Percentiles rank a stretch among this genome's conserved stretches.
Conservation (phyloP, 2,329 filamentous ascomycete species). For the Alternaria tenuissima region DNA sequence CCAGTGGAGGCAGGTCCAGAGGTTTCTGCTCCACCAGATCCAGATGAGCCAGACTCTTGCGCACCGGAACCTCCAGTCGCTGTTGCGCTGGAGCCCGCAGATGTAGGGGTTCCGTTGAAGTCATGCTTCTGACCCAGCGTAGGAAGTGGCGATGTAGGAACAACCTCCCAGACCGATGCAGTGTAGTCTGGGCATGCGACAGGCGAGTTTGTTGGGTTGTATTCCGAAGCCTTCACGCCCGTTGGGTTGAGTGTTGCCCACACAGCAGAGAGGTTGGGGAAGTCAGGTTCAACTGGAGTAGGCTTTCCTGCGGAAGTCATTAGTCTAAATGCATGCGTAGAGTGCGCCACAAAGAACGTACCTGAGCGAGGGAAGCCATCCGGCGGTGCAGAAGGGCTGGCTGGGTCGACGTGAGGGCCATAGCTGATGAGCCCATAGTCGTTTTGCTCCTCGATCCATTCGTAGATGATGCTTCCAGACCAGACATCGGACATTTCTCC, state of each 20-base stretch:
- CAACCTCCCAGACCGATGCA: slow-evolving; percentile 73
- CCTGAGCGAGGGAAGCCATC: slow-evolving; percentile 74
- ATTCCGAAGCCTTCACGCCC: slow-evolving; percentile 71
- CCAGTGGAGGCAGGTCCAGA: slow-evolving; percentile 21
- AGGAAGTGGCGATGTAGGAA: slow-evolving; percentile 74
- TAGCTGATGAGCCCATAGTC: slow-evolving; percentile 84
- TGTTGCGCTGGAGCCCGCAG: slow-evolving; percentile 3
- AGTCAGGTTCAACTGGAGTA: slow-evolving; percentile 77
- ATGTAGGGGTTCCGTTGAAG: slow-evolving; percentile 15
- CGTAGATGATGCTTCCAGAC: slow-evolving; percentile 85
- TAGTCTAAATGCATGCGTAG: background rate
- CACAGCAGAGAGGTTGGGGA: slow-evolving; percentile 75
- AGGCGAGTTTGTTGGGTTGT: slow-evolving; percentile 68
- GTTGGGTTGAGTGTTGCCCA: slow-evolving; percentile 78
- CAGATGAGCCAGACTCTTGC: slow-evolving; percentile 6
- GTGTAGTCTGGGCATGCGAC: slow-evolving; percentile 76
- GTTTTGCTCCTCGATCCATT: slow-evolving; percentile 88
- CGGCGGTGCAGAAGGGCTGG: slow-evolving; percentile 56
- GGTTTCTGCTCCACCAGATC: slow-evolving; percentile 8
- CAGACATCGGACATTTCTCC: slow-evolving; percentile 76
- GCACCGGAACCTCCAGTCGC: slow-evolving; percentile 5
- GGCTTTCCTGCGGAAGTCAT: slow-evolving; percentile 63
- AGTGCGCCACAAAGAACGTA: background rate
- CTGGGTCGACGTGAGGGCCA: slow-evolving; percentile 64
- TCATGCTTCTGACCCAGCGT: slow-evolving; percentile 63